A percentile compares a stretch with the other conserved stretches of the same genome.
Conservation (phyloP, 768 basidiomycete genomes). For the Hypsizygus marmoreus region DNA sequence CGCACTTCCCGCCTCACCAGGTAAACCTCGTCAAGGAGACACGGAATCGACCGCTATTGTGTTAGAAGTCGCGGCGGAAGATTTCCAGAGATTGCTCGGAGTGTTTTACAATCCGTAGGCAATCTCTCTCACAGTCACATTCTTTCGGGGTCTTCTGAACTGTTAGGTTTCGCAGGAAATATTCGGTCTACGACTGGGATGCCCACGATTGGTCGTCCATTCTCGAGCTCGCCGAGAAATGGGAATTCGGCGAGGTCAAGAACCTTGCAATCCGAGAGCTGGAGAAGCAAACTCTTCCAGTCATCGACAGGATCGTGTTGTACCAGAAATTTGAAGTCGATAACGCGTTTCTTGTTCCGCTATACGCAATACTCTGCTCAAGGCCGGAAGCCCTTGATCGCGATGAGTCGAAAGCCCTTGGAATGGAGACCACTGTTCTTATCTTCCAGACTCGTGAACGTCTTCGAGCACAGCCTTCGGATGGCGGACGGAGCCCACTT, state of each 20-base stretch:
- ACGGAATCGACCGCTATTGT: conserved; percentile 44
- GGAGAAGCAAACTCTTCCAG: conserved; percentile 8
- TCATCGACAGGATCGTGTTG: conserved; percentile 34
- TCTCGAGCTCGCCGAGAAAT: conserved; percentile 52
- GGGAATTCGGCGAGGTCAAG: conserved; percentile 44
- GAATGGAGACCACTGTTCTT: conserved; percentile 53
- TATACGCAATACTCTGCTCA: conserved; percentile 53
- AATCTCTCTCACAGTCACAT: not conserved
- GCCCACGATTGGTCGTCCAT: conserved; percentile 57
- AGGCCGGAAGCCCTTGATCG: conserved; percentile 52
- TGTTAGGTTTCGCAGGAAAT: conserved; percentile 53
- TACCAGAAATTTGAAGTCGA: conserved; percentile 59
- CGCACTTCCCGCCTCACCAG: conserved; percentile 29
- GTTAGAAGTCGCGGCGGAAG: conserved; percentile 33
- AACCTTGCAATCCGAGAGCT: conserved; percentile 48
- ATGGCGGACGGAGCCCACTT: conserved; percentile 38
- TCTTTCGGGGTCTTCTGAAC: not conserved
- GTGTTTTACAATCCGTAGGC: conserved; percentile 59
- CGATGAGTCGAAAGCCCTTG: conserved; percentile 58
- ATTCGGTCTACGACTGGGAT: conserved; percentile 53
- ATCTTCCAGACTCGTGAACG: conserved; percentile 58
- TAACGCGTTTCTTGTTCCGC: conserved; percentile 45
- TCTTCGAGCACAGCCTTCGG: conserved; percentile 33
- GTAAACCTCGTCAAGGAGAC: conserved; percentile 34
- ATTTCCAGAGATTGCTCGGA: conserved; percentile 53